These are phyloP conservation scores for Penicillium riverlandense DNA, from an alignment of 495 filamentous ascomycete species.

Conservation along the genomic window DNA sequence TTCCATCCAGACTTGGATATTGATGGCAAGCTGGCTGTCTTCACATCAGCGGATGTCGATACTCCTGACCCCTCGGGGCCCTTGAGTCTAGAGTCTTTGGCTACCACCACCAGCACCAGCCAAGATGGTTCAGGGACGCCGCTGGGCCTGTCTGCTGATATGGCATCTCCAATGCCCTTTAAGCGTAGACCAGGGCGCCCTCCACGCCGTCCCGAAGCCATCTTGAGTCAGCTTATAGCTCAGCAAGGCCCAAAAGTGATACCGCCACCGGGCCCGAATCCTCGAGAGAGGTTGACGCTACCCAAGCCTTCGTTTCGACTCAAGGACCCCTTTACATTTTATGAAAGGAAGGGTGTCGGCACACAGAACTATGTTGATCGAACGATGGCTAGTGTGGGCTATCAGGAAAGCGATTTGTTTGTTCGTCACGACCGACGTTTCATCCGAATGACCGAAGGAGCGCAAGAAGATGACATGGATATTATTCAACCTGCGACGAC, in stretches of 20 bases:
- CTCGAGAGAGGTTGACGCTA: constrained; percentile 57
- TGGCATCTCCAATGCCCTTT: constrained; percentile 30
- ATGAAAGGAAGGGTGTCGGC: constrained; percentile 53
- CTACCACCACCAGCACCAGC: constrained; percentile 10
- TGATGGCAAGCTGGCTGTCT: constrained; percentile 67
- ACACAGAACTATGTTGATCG: constrained; percentile 74
- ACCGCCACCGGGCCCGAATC: constrained; percentile 58
- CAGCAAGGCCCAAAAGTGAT: constrained; percentile 52
- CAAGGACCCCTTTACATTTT: constrained; percentile 53
- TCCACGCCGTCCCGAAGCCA: constrained; percentile 50
- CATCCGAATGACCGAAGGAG: constrained; percentile 69
- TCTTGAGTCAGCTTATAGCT: constrained; percentile 52
- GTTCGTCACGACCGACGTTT: constrained; percentile 67
- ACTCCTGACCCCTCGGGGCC: constrained; percentile 40
- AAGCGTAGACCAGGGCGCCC: constrained; percentile 58
- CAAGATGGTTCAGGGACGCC: constrained; percentile 11
- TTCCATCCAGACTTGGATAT: constrained; percentile 94
- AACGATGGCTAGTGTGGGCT: constrained; percentile 88
- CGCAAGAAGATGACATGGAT: constrained; percentile 79
- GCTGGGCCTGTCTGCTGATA: constrained; percentile 10
- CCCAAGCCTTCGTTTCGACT: constrained; percentile 54
- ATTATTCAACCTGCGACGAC: constrained; percentile 46
- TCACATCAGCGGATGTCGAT: constrained; percentile 79
- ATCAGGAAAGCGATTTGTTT: constrained; percentile 88
- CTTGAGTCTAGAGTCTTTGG: constrained; percentile 15